Evolutionary conservation across 2,329 filamentous ascomycete genomes (phyloP), one percentile per base, ranked within the genome.

Genomic region (Zymoseptoria crescenta): DNA sequence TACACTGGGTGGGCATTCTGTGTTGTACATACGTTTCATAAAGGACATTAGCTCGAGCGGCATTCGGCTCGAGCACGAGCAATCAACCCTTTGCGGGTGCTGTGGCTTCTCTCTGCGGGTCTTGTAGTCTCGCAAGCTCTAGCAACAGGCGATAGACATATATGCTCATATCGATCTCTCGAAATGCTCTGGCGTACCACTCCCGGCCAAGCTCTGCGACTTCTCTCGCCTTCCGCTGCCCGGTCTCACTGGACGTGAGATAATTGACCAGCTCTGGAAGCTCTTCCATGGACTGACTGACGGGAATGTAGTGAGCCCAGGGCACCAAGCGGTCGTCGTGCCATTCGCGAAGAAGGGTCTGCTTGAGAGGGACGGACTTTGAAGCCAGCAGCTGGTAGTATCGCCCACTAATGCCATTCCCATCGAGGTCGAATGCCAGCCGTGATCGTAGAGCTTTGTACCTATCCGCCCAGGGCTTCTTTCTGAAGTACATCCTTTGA

Each of bases 241-340:
- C 66, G 19, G 57, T 54, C 24, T 61, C 57, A 10, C 63, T 64
- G 6, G 56, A 41, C 13, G 76, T 75, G 4, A 84, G 70, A 59
- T 76, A 83, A 0, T 65, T 63, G 0, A 83, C 72, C 45, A 82
- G 63, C 64, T 83, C 82, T 0, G 80, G 79, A 2, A 84, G 64
- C 68, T 84, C 81, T 2, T 76, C 74, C 66, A 81, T 70, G 5
- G 75, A 70, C 61, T 77, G 70, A 52, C 78, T 81, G 0, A 84
- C 73, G 0, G 82, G 82, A 0, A 84, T 67, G 57, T 83, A 84
- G 60, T 85, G 82, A 3, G 81, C 71, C 82, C 82, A 84, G 0
- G 82, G 80, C 8, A 78, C 57, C 2, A 85, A 73, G 0, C 81
- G 70, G 24, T 84, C 81, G 59, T 83, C 80, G 59, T 84, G 81